Percentiles rank a stretch among this genome's conserved stretches.
These are phyloP conservation scores for Physcomitrellopsis africana DNA, from an alignment of 225 moss, liverwort and hornwort species.

Conservation along the genomic window DNA sequence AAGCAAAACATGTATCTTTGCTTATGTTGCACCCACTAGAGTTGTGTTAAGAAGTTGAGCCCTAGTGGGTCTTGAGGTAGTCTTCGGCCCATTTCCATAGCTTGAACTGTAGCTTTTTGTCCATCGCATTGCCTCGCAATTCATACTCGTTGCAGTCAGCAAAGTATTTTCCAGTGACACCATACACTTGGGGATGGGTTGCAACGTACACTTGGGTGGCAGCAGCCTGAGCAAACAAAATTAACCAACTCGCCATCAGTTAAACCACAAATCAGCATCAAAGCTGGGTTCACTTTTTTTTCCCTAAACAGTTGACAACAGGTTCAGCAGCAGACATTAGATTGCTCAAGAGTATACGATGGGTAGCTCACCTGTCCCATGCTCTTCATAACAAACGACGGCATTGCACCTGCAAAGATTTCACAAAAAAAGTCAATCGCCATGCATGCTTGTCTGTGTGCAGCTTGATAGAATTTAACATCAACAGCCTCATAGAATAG, in stretches of 20 bases:
- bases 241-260: slow-evolving; percentile 6
- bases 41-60: too few relatives aligned
- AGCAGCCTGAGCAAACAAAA: slow-evolving; percentile 45
- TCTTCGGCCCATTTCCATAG: slow-evolving; percentile 39
- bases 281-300: neutral
- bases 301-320: neutral
- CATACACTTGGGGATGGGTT: slow-evolving; percentile 42
- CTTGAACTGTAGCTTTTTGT: slow-evolving; percentile 14
- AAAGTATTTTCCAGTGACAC: slow-evolving; percentile 62
- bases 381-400: too few relatives aligned
- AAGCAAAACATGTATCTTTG: too few relatives aligned
- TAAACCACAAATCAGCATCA: neutral
- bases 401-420: too few relatives aligned
- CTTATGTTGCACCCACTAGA: too few relatives aligned
- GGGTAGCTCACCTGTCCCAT: too few relatives aligned
- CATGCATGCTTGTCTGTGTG: too few relatives aligned
- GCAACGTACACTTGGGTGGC: slow-evolving; percentile 65
- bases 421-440: too few relatives aligned
- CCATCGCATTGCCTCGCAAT: slow-evolving; percentile 23
- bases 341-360: too few relatives aligned
- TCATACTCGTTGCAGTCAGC: slow-evolving; percentile 31
- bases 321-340: too few relatives aligned
- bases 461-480: too few relatives aligned
- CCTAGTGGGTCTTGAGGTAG: slow-evolving; percentile 17
- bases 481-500: too few relatives aligned